Base-by-base conservation (phyloP, 306 rosid species). In the Gillenia trifoliata region DNA sequence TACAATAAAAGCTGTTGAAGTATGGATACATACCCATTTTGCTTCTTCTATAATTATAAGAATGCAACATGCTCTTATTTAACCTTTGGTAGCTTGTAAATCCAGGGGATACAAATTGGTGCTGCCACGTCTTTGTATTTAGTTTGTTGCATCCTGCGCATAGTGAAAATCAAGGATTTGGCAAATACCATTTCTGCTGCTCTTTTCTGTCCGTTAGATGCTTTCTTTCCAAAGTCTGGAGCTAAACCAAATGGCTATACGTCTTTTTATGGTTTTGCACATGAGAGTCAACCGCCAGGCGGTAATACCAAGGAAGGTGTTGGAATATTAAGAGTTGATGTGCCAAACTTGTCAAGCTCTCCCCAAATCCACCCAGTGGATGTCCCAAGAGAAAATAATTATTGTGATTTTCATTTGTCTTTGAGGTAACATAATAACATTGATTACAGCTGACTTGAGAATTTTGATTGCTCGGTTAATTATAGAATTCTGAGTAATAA, bases 141-240 rank as follows among this genome's bases (percentile, higher is more conserved):
- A 74, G 88, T 94, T 76, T 94, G 96, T 79, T 90, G 95, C 88
- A 88, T 91, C 83, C 73, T 94, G 91, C 86, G 85, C 86, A 87
- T 91, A 7, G 91, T 94, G 80, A 94, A 91, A 83, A 84, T 90
- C 75, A 94, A 94, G 85, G 98, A 94, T 85, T 81, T 94, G 77
- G 91, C 98, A 68, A 94, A 89, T 79, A 85, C 91, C 36, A 83
- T 91, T 70, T 92, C 95, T 79, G 96, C 94, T 68, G 87, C 98
- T 68, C 88, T 94, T 79, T 88, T 87, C 75, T 90, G 77, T 83
- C 95, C 97, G 26, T 70, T 80, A 68, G 87, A 86, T 59, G 88
- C 91, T 54, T 87, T 94, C 63, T n/a, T 79, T 71, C 68, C 80
- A 52, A 71, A 82, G 54, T 82, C 72, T 78, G 83, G 66, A 79